Conservation (phyloP, 805 yeast genomes). For the Cyberlindnera saturnus region DNA sequence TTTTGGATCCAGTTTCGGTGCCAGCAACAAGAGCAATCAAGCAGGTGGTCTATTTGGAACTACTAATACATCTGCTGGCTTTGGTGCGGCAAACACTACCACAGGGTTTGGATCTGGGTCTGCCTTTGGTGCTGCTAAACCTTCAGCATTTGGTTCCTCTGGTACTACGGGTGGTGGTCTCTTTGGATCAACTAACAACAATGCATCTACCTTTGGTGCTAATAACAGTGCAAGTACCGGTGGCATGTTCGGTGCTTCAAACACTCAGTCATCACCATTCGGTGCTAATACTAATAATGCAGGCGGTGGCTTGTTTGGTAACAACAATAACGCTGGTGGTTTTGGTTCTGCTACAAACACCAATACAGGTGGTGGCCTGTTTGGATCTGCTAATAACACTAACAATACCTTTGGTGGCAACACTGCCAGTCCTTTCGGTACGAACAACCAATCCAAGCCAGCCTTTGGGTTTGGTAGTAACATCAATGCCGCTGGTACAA, state of each 20-base stretch:
- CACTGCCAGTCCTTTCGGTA: conserved; percentile 7
- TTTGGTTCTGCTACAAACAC: conserved; percentile 18
- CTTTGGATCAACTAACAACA: conserved; percentile 31
- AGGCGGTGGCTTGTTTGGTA: conserved; percentile 7
- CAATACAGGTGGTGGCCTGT: conserved; percentile 12
- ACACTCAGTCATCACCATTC: conserved; percentile 4
- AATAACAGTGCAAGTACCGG: conserved; percentile 7
- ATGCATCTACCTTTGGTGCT: conserved; percentile 28
- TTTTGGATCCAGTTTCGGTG: conserved; percentile 27
- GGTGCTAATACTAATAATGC: conserved; percentile 5
- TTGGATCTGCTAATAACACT: conserved; percentile 5
- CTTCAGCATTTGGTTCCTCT: neutral
- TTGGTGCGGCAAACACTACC: conserved; percentile 15
- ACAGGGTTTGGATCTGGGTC: conserved; percentile 14
- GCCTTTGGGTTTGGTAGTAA: conserved; percentile 22
- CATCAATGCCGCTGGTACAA: conserved; percentile 4
- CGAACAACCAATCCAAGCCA: conserved; percentile 7
- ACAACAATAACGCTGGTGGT: conserved; percentile 8
- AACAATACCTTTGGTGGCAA: conserved; percentile 10
- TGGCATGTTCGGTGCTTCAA: conserved; percentile 6
- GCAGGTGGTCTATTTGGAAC: conserved; percentile 22
- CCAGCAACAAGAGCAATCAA: conserved; percentile 15
- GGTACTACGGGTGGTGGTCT: conserved; percentile 31
- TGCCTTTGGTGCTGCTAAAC: conserved; percentile 27
- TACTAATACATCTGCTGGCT: conserved; percentile 14